Base-by-base conservation (phyloP, 2,329 filamentous ascomycete species). In the Apiospora koreana region DNA sequence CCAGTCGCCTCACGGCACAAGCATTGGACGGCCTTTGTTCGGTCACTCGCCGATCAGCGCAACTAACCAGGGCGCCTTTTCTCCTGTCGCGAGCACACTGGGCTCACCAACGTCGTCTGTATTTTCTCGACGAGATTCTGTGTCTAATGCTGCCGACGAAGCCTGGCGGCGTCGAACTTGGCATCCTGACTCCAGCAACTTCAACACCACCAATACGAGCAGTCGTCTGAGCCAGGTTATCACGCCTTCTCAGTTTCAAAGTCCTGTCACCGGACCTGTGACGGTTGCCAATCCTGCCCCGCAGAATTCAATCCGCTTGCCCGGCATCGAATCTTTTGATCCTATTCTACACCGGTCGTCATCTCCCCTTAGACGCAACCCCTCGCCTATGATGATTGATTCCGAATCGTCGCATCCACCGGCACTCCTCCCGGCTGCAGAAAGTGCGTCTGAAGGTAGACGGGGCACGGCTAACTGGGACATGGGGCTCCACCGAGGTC, bases 301-400 rank as follows among this genome's bases (percentile, higher is more conserved):
- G 46, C 89, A 81, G 77, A 90, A 91, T 75, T 88, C 86, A 5
- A 84, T 94, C 18, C 90, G 94, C 48, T 86, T 98, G 18, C 95
- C 95, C 0, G 94, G 95, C 18, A 98, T 98, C 74, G 94, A 97
- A 79, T 97, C 94, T 21, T 97, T 98, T 76, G 94, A 95, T 77
- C 91, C 93, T 69, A 85, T 93, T 31, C 92, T 90, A 35, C 87
- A 88, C 70, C 88, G 87, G 25, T 87, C 90, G 0, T 79, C 85
- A 16, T 89, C 92, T 0, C 90, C 91, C 9, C 87, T 89, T 1
- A 87, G 89, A 66, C 89, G 91, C 65, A 87, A 87, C 69, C 85
- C 89, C 2, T 94, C 93, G 68, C 93, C 94, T 0, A 95, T 96
- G 93, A 88, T 92, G 77, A 82, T 94, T 12, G 94, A 97, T 74